A percentile compares a stretch with the other conserved stretches of the same genome.
phyloP scores from a whole-genome alignment of 805 yeast species.

The Zygoascus bituminiphila region DNA sequence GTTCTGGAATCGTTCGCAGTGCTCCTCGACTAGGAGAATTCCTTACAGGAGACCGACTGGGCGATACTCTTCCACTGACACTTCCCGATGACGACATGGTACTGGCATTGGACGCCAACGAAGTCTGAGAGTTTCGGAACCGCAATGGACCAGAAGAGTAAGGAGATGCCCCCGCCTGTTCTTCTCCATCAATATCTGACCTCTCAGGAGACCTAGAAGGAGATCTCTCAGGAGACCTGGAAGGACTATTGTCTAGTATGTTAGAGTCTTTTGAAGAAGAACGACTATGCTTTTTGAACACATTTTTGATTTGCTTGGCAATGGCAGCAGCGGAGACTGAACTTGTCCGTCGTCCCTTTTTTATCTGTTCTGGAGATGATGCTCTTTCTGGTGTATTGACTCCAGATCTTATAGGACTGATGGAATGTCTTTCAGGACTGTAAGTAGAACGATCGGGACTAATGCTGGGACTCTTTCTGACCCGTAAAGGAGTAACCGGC shows the following conservation, averaged over 20 bases:
- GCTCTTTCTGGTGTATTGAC: neutral
- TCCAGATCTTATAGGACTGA: neutral
- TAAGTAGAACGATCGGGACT: no score
- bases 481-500: neutral
- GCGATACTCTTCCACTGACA: neutral
- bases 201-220: neutral
- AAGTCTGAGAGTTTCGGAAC: neutral
- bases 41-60: neutral
- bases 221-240: neutral
- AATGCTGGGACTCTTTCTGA: neutral
- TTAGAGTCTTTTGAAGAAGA: neutral
- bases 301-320: neutral
- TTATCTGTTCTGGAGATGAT: neutral
- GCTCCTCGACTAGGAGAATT: neutral
- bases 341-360: neutral
- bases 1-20: conserved; percentile 1
- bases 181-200: neutral
- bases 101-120: neutral
- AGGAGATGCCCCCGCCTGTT: neutral
- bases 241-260: neutral
- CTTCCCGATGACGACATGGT: neutral
- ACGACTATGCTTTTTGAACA: neutral
- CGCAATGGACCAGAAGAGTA: neutral
- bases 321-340: neutral
- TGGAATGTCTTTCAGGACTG: neutral